These are phyloP conservation scores for Mortierella hygrophila DNA, from an alignment of 192 early-diverging fungal species.

Conservation along the genomic window DNA sequence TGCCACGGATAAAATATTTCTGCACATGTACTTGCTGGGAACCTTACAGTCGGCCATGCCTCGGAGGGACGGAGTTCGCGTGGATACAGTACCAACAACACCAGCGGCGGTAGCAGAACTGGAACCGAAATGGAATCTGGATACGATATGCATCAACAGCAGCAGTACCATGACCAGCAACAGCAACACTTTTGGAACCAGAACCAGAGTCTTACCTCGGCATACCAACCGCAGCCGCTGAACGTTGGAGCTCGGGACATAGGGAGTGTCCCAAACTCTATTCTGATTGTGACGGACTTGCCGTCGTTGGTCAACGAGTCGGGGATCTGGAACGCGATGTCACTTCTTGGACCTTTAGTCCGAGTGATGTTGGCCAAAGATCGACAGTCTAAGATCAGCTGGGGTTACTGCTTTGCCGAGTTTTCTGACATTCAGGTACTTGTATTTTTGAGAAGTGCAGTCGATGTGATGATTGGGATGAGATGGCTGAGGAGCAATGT, in stretches of 20 bases:
- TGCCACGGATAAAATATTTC: background rate
- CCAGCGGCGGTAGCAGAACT: background rate
- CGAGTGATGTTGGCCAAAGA: slow-evolving; percentile 70
- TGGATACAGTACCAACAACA: background rate
- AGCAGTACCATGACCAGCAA: background rate
- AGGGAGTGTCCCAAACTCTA: slow-evolving; percentile 59
- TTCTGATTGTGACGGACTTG: slow-evolving; percentile 71
- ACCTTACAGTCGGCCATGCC: background rate
- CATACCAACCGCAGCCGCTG: slow-evolving; percentile 25
- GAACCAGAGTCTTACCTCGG: background rate
- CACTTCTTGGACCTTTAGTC: slow-evolving; percentile 38
- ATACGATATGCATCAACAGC: background rate
- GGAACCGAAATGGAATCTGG: background rate
- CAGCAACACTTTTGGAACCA: background rate
- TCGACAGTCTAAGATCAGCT: slow-evolving; percentile 66
- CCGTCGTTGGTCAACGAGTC: slow-evolving; percentile 73
- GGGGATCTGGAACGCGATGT: slow-evolving; percentile 55
- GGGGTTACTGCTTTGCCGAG: slow-evolving; percentile 76
- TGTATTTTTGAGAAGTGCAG: background rate
- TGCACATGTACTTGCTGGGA: background rate
- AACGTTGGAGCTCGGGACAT: slow-evolving; percentile 75
- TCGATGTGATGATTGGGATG: no score
- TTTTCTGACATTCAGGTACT: slow-evolving; percentile 62
- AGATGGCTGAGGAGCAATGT: background rate
- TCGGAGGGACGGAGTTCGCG: background rate